Percentiles rank a stretch among this genome's conserved stretches.
phyloP scores from a whole-genome alignment of 495 filamentous ascomycete species.

The Neurospora sp. region DNA sequence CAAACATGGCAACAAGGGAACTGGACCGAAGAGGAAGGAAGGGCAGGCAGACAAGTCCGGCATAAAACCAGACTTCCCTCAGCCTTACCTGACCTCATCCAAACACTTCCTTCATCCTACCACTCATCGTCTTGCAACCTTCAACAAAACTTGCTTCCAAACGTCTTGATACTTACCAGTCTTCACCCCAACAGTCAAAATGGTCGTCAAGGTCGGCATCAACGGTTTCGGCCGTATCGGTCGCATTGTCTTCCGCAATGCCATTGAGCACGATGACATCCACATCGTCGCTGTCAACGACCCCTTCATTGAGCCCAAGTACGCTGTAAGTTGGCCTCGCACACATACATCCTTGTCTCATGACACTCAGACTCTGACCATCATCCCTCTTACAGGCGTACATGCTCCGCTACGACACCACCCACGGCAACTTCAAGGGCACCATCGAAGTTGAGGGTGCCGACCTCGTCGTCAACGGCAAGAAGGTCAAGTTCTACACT shows the following conservation, averaged over 20 bases:
- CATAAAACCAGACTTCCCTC: background rate
- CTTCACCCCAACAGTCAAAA: slow-evolving; percentile 20
- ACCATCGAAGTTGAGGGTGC: slow-evolving; percentile 61
- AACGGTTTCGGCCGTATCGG: slow-evolving; percentile 99
- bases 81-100: background rate
- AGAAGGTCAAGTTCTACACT: slow-evolving; percentile 90
- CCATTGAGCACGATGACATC: slow-evolving; percentile 73
- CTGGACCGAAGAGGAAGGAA: background rate
- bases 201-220: slow-evolving; percentile 72
- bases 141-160: background rate
- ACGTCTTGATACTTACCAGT: background rate
- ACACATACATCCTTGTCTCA: background rate
- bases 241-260: slow-evolving; percentile 72
- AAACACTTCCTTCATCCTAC: background rate
- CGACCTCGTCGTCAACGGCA: slow-evolving; percentile 85
- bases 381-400: slow-evolving; percentile 54
- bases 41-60: background rate
- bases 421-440: slow-evolving; percentile 95
- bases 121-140: background rate
- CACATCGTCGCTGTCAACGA: slow-evolving; percentile 96
- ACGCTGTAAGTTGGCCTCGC: slow-evolving; percentile 66
- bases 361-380: slow-evolving; percentile 10
- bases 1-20: background rate
- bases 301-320: slow-evolving; percentile 96
- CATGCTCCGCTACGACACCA: slow-evolving; percentile 98